Conservation (phyloP, 306 rosid species). For the Gastrolobium villosum region DNA sequence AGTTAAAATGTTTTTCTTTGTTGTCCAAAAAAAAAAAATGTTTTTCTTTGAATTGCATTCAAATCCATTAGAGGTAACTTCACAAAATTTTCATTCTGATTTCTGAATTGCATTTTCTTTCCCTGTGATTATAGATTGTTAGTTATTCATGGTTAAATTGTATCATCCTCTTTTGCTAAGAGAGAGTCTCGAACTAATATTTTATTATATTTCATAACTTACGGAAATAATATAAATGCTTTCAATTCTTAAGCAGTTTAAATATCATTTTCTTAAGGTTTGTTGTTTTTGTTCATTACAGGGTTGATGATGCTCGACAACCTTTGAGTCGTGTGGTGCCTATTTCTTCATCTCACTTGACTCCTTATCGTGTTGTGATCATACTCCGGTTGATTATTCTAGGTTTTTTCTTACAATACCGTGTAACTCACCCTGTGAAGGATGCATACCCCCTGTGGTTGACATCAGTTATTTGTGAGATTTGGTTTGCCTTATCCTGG, state of each 20-base stretch:
- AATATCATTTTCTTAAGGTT: slow-evolving; percentile 27
- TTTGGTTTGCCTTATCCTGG: slow-evolving; percentile 99
- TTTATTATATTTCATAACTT: background rate
- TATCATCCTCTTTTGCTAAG: background rate
- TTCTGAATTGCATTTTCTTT: slow-evolving; percentile 4
- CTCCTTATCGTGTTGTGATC: slow-evolving; percentile 95
- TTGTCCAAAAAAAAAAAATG: too few relatives aligned
- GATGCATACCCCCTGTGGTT: slow-evolving; percentile 94
- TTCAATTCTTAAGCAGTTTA: slow-evolving; percentile 25
- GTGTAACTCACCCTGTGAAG: slow-evolving; percentile 95
- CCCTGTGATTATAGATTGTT: background rate
- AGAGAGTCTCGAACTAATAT: background rate
- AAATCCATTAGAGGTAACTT: background rate
- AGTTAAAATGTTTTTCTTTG: slow-evolving; percentile 3
- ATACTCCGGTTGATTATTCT: slow-evolving; percentile 93
- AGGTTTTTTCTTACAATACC: slow-evolving; percentile 95
- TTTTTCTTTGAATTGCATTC: slow-evolving; percentile 25
- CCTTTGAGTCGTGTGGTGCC: slow-evolving; percentile 98
- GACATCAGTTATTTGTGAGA: slow-evolving; percentile 97
- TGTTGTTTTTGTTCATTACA: slow-evolving; percentile 49
- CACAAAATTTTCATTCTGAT: background rate
- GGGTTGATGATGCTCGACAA: slow-evolving; percentile 98
- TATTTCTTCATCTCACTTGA: slow-evolving; percentile 82
- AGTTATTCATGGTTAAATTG: slow-evolving; percentile 6
- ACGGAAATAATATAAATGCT: slow-evolving; percentile 1